Conservation (phyloP, 1,139 yeast genomes). For the Saccharomyces hybrid region DNA sequence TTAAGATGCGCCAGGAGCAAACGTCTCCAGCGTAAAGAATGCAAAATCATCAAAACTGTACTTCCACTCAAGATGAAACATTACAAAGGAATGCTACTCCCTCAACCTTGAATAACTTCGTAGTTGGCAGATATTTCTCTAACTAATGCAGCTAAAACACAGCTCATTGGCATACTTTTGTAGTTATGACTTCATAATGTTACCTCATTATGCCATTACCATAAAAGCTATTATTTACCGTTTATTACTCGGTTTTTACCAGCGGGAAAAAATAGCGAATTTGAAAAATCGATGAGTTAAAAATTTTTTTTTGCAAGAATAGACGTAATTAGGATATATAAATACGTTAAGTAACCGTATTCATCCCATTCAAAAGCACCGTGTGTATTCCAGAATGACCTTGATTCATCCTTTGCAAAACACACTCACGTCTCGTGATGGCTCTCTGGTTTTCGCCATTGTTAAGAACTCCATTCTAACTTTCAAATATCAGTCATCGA, state of each 20-base stretch:
- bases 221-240: too few relatives aligned
- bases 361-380: background rate
- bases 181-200: too few relatives aligned
- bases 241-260: background rate
- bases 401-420: conserved; percentile 70
- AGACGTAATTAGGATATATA: too few relatives aligned
- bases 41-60: background rate
- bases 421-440: conserved; percentile 37
- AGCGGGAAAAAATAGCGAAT: background rate
- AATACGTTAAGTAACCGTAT: too few relatives aligned
- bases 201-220: too few relatives aligned
- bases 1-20: background rate
- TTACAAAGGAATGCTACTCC: too few relatives aligned
- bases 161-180: too few relatives aligned
- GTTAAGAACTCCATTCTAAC: conserved; percentile 51
- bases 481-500: conserved; percentile 35
- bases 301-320: background rate
- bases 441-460: conserved; percentile 45
- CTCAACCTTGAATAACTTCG: too few relatives aligned
- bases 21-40: background rate
- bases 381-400: conserved; percentile 6
- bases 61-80: too few relatives aligned
- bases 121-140: too few relatives aligned
- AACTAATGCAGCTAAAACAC: too few relatives aligned
- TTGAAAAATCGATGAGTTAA: conserved; percentile 1